phyloP scores from a whole-genome alignment of 805 yeast species.

The Zygotorulaspora danielsina region DNA sequence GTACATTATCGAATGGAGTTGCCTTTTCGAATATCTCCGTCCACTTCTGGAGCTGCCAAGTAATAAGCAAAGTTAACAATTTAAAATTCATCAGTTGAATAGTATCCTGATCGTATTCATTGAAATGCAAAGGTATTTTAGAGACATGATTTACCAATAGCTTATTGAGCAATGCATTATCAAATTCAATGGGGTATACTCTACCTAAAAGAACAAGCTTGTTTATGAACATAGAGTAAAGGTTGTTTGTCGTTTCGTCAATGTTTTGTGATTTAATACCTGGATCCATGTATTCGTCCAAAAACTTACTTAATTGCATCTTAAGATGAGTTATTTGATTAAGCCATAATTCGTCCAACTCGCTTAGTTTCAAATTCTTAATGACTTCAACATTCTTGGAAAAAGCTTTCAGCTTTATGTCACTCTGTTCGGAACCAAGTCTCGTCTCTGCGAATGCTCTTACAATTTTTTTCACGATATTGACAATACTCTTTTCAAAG shows the following conservation, averaged over 20 bases:
- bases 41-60: conserved; percentile 34
- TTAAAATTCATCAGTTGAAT: conserved; percentile 24
- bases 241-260: conserved; percentile 12
- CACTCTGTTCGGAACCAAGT: conserved; percentile 10
- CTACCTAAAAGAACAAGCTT: conserved; percentile 30
- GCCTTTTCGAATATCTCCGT: conserved; percentile 20
- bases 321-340: conserved; percentile 22
- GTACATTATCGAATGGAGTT: background rate
- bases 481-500: conserved; percentile 21
- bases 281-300: conserved; percentile 18
- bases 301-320: conserved; percentile 23
- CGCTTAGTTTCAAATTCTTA: conserved; percentile 19
- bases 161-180: conserved; percentile 16
- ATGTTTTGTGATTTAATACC: conserved; percentile 8
- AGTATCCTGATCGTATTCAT: conserved; percentile 12
- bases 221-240: conserved; percentile 27
- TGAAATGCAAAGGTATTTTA: conserved; percentile 14
- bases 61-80: conserved; percentile 23
- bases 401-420: conserved; percentile 17
- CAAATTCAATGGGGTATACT: conserved; percentile 26
- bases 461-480: conserved; percentile 19
- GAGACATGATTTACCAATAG: conserved; percentile 19
- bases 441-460: conserved; percentile 23
- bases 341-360: conserved; percentile 27
- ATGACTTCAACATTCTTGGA: conserved; percentile 21